Conservation (phyloP, 225 moss, liverwort and hornwort genomes). For the Marchantia polymorpha region DNA sequence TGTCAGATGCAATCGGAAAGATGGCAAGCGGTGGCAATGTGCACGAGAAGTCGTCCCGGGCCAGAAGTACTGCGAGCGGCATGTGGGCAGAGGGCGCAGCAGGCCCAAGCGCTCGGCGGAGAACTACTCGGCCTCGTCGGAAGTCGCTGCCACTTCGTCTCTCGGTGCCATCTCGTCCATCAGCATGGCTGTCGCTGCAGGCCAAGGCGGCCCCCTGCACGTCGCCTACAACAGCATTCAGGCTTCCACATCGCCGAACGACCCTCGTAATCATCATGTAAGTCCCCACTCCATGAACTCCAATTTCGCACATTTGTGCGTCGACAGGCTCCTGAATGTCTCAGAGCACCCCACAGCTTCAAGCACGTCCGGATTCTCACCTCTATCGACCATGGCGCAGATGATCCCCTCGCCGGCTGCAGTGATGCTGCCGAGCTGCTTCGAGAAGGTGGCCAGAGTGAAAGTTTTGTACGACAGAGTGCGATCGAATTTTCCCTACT, state of each 20-base stretch:
- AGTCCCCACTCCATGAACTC: background rate
- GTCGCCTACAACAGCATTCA: slow-evolving; percentile 22
- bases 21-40: slow-evolving; percentile 97
- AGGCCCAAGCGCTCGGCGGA: slow-evolving; percentile 40
- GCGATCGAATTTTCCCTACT: slow-evolving; percentile 47
- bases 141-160: slow-evolving; percentile 40
- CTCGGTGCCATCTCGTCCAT: slow-evolving; percentile 41
- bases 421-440: slow-evolving; percentile 24
- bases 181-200: slow-evolving; percentile 37
- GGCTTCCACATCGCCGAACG: slow-evolving; percentile 22
- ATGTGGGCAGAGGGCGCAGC: slow-evolving; percentile 80
- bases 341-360: background rate
- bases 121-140: slow-evolving; percentile 42
- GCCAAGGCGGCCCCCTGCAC: slow-evolving; percentile 21
- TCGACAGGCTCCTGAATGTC: background rate
- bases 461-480: slow-evolving; percentile 49
- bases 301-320: background rate
- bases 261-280: slow-evolving; percentile 29
- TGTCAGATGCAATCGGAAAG: slow-evolving; percentile 55
- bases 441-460: slow-evolving; percentile 40
- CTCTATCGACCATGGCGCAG: background rate
- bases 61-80: slow-evolving; percentile 93
- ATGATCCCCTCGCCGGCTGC: slow-evolving; percentile 1
- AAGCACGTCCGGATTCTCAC: too few species aligned
- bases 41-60: slow-evolving; percentile 87